Evolutionary conservation across 305 asterid genomes (phyloP), one percentile per base, ranked within the genome.

Genomic region (Withania somnifera): DNA sequence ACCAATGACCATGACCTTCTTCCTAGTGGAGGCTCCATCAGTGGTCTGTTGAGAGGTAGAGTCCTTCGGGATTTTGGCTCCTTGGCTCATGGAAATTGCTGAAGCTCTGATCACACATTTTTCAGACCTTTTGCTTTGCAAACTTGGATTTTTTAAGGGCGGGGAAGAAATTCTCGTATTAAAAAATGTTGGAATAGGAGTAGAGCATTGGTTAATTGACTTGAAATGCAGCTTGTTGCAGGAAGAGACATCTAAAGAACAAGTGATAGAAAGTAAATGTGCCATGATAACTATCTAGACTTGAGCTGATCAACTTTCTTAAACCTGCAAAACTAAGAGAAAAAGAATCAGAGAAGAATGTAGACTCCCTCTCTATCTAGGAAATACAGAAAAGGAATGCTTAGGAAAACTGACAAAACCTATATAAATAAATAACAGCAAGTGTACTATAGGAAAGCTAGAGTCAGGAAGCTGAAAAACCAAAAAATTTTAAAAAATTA

Each of bases 1-100:
- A 45, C 98, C 98, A 26, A 95, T 91, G 10, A 95, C 97, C 98
- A 95, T 93, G 83, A 95, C 97, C 83, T 88, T 90, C 84, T 92
- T 95, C 4, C 79, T 83, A 2, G 57, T 53, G 57, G 90, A 85
- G 78, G 89, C 82, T 81, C 82, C 90, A 28, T 58, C 73, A 22
- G 86, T 77, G 57, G 80, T 66, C 36, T 83, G 84, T 24, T 83
- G 80, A 60, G 87, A 60, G 50, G 89, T 89, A 4, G 92, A 83
- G 45, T 83, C 89, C 7, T 93, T 77, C 76, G 87, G 83, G 7
- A 83, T 82, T 88, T 84, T 85, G 34, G 89, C 52, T 83, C 91
- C 94, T 80, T 88, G 93, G 14, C 88, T 86, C 66, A 78, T 66
- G 17, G 97, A 92, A 85, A 90, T 91, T 2, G 97, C 91, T 24